Evolutionary conservation across 1,284 basidiomycete species (phyloP).

Genomic region (Ganoderma sinense): DNA sequence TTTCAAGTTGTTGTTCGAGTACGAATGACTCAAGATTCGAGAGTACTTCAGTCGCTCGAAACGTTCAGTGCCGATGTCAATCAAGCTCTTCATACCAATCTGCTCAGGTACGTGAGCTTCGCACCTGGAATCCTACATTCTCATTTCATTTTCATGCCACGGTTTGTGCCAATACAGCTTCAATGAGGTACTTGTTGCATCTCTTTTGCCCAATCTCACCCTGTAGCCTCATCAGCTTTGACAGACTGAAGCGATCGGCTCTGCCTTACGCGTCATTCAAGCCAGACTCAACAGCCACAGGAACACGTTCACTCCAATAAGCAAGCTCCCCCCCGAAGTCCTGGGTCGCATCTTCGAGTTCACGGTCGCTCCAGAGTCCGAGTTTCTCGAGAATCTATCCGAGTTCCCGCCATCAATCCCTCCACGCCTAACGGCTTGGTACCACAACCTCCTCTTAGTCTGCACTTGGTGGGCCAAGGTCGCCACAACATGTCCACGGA

Average conservation of each 20-base stretch:
- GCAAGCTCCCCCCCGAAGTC: neutral
- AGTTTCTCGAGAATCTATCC: neutral
- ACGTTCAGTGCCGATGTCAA: neutral
- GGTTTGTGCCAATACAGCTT: neutral
- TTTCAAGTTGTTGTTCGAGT: too few relatives aligned
- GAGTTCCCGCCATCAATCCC: neutral
- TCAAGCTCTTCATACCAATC: neutral
- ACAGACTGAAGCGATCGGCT: neutral
- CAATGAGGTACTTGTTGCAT: neutral
- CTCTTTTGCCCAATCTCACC: neutral
- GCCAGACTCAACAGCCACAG: neutral
- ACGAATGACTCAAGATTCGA: neutral
- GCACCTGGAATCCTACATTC: neutral
- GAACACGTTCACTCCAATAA: neutral
- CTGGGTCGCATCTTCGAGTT: slow-evolving; percentile 2
- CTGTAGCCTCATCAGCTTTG: neutral
- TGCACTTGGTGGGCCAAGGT: neutral
- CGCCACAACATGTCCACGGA: neutral
- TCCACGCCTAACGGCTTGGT: neutral
- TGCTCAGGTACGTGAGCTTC: neutral
- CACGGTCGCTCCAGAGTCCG: neutral
- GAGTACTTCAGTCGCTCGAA: neutral
- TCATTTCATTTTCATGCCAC: neutral
- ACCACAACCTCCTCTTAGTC: neutral
- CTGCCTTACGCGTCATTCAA: neutral